Evolutionary conservation across 2,329 filamentous ascomycete species (phyloP).

Genomic region (Cordyceps javanica): DNA sequence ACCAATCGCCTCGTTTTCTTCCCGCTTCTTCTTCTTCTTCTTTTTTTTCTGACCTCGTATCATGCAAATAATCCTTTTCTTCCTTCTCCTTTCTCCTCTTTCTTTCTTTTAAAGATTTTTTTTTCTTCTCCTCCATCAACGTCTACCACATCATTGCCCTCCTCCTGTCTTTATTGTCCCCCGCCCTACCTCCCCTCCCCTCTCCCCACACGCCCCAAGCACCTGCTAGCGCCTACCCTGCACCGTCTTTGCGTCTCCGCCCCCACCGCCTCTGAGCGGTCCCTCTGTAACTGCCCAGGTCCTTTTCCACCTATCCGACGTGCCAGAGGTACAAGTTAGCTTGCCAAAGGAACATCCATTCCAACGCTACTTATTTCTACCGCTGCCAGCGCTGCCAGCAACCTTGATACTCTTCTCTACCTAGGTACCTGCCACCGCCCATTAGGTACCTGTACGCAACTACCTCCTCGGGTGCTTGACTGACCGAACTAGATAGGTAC

Average conservation of each 20-base stretch:
- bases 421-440: no score
- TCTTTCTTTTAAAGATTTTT: background rate
- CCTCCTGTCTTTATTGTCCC: no score
- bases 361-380: background rate
- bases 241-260: slow-evolving; percentile 6
- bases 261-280: background rate
- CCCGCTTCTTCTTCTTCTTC: background rate
- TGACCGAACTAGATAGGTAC: no score
- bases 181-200: no score
- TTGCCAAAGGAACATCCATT: no score
- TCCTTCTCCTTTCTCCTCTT: background rate
- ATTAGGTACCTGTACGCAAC: no score
- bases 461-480: no score
- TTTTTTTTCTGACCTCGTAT: background rate
- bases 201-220: no score
- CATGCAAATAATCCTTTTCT: background rate
- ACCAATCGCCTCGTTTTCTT: background rate
- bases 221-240: background rate
- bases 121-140: background rate
- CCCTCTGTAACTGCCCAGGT: background rate
- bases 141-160: background rate
- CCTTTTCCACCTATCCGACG: background rate
- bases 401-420: no score
- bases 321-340: no score
- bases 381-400: background rate